phyloP scores from a whole-genome alignment of 805 yeast species.

The Saccharomycopsis sp. region DNA sequence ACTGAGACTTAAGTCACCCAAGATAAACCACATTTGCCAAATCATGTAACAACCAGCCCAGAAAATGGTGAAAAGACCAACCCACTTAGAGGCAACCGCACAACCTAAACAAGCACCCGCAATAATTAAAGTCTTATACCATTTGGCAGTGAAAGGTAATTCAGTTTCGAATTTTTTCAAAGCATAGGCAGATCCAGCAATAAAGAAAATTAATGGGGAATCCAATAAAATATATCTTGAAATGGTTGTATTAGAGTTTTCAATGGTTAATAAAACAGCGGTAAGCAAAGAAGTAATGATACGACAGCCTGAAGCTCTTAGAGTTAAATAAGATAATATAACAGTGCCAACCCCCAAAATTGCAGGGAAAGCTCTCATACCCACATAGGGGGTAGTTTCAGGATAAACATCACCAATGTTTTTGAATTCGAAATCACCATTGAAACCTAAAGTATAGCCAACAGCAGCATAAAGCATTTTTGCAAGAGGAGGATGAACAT shows the following conservation, averaged over 20 bases:
- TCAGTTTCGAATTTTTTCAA: slow-evolving; percentile 57
- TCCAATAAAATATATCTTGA: slow-evolving; percentile 68
- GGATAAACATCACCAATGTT: slow-evolving; percentile 60
- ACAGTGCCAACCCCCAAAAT: slow-evolving; percentile 59
- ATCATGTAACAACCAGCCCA: slow-evolving; percentile 62
- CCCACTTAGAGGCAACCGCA: slow-evolving; percentile 74
- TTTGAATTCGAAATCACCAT: slow-evolving; percentile 53
- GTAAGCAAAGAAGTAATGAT: slow-evolving; percentile 51
- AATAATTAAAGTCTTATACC: slow-evolving; percentile 52
- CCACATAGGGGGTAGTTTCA: slow-evolving; percentile 43
- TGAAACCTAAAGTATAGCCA: slow-evolving; percentile 56
- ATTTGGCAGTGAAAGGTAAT: slow-evolving; percentile 44
- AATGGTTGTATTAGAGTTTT: slow-evolving; percentile 56
- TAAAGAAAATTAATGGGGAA: slow-evolving; percentile 67
- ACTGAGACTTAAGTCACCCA: slow-evolving; percentile 58
- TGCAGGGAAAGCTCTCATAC: slow-evolving; percentile 66
- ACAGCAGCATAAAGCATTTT: slow-evolving; percentile 68
- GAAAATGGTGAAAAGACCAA: slow-evolving; percentile 59
- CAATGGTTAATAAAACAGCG: slow-evolving; percentile 45
- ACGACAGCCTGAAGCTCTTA: slow-evolving; percentile 63
- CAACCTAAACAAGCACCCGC: slow-evolving; percentile 64
- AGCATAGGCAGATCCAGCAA: slow-evolving; percentile 59
- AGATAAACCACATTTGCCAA: slow-evolving; percentile 55
- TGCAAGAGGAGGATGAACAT: slow-evolving; percentile 73
- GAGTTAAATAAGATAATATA: slow-evolving; percentile 52